Percentiles rank a stretch among this genome's conserved stretches.
Evolutionary conservation across 345 rosid genomes (phyloP).

Genomic region (Populus tremula): DNA sequence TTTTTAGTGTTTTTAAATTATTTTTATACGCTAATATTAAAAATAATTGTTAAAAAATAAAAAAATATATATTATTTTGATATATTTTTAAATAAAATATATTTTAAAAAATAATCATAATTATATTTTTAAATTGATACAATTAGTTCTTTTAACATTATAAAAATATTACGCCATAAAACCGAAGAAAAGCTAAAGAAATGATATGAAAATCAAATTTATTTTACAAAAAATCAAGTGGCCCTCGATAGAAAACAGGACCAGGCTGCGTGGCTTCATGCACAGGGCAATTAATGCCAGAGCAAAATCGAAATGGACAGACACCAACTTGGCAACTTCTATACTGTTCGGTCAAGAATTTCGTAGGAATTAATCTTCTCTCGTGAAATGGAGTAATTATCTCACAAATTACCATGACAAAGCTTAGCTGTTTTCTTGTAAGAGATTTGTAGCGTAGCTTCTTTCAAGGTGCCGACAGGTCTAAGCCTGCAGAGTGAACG

Average conservation of each 20-base stretch:
- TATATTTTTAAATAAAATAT: too few species aligned
- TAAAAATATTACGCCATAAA: too few species aligned
- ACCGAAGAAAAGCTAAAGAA: not conserved
- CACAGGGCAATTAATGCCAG: constrained; percentile 6
- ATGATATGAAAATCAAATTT: not conserved
- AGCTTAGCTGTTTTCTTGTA: not conserved
- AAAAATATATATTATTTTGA: too few species aligned
- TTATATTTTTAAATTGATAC: too few species aligned
- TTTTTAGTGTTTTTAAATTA: too few species aligned
- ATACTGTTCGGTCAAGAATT: constrained; percentile 6
- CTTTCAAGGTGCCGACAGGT: constrained; percentile 21
- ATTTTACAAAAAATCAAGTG: not conserved
- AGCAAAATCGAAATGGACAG: not conserved
- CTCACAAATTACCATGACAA: constrained; percentile 24
- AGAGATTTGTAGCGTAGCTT: constrained; percentile 1
- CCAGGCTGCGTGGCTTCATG: not conserved
- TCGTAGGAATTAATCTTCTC: constrained; percentile 13
- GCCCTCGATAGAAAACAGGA: not conserved
- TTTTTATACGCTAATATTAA: too few species aligned
- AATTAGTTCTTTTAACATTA: too few species aligned
- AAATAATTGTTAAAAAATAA: too few species aligned
- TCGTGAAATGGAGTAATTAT: constrained; percentile 28
- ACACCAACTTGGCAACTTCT: constrained; percentile 9
- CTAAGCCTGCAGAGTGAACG: constrained; percentile 33
- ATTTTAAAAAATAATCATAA: too few species aligned